Percentiles rank a stretch among this genome's conserved stretches.
phyloP scores from a whole-genome alignment of 2,329 filamentous ascomycete genomes.

The Aspergillus calidoustus region DNA sequence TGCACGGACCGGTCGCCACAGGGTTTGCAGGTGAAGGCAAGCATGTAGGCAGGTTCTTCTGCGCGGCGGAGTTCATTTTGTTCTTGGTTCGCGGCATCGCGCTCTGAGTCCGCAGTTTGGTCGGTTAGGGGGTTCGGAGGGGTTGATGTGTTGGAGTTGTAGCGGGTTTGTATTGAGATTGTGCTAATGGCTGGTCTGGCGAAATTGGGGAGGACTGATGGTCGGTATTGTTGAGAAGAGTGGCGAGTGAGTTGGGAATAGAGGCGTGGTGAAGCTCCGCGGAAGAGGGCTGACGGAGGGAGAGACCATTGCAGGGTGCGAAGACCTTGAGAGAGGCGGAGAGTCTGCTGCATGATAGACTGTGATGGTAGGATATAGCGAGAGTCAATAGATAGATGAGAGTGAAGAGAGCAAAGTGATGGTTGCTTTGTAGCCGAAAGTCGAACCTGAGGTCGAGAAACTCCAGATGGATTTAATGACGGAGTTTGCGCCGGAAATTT shows the following conservation, averaged over 20 bases:
- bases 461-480: constrained; percentile 9
- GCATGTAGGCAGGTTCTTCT: constrained; percentile 73
- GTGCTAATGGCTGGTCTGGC: constrained; percentile 10
- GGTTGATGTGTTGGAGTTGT: constrained; percentile 41
- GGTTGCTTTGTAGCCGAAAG: neutral
- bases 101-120: constrained; percentile 29
- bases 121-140: constrained; percentile 38
- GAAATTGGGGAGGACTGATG: neutral
- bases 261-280: constrained; percentile 25
- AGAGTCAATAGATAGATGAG: neutral
- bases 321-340: constrained; percentile 27
- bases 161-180: constrained; percentile 24
- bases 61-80: constrained; percentile 43
- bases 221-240: constrained; percentile 15
- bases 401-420: neutral
- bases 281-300: constrained; percentile 21
- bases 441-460: neutral
- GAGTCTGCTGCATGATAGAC: constrained; percentile 27
- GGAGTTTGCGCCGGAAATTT: constrained; percentile 31
- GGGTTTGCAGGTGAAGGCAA: constrained; percentile 91
- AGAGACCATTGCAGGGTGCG: constrained; percentile 26
- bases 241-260: constrained; percentile 28
- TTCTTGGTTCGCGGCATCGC: constrained; percentile 39
- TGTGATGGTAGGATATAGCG: neutral
- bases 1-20: constrained; percentile 83